Base-by-base conservation (phyloP, 2,329 filamentous ascomycete genomes). In the Fusarium nurragi region DNA sequence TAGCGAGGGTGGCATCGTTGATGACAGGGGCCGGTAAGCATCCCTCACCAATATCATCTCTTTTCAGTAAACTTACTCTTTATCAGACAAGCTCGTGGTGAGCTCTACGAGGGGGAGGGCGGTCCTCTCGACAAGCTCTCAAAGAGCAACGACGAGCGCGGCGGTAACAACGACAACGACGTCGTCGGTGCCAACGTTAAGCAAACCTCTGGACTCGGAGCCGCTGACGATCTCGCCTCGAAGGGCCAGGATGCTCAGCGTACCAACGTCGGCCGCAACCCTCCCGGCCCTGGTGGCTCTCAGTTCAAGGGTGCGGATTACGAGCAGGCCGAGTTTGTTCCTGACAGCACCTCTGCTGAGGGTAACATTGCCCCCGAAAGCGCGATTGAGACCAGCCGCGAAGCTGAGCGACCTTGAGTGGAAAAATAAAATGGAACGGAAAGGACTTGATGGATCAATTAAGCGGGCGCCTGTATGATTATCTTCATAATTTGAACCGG, bases 21-120 rank as follows among this genome's bases (percentile, higher is more conserved):
- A 83, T 52, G 77, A 78, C 34, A 78, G 74, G 16, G 81, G 81
- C 59, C 76, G 80, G 82, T 81, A 76, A 65, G 77, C 32, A 19
- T 16, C 7, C 16, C 8, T 2, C 30, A 11, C 28, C 21, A 44
- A 1, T 12, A 4, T 14, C 26, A 6, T 22, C 19, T 32, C 6
- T 10, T n/a, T 16, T 4, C 36, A 36, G 14, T n/a, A 9, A 34
- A 39, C 63, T 70, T 45, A 73, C 59, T 59, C 13, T 45, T 23
- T 5, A 2, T 1, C 28, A 83, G 81, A 58, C 77, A 81, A 78
- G 75, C 80, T 18, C 76, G 74, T 5, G 81, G 81, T 34, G 62
- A 77, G 46, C 76, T 80, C 46, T 83, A 78, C 52, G 79, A 82
- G 38, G 80, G 80, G 41, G 51, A 70, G 13, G 79, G 80, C 30